Conservation (phyloP, 2,329 filamentous ascomycete species). For the Epichloe aotearoae region DNA sequence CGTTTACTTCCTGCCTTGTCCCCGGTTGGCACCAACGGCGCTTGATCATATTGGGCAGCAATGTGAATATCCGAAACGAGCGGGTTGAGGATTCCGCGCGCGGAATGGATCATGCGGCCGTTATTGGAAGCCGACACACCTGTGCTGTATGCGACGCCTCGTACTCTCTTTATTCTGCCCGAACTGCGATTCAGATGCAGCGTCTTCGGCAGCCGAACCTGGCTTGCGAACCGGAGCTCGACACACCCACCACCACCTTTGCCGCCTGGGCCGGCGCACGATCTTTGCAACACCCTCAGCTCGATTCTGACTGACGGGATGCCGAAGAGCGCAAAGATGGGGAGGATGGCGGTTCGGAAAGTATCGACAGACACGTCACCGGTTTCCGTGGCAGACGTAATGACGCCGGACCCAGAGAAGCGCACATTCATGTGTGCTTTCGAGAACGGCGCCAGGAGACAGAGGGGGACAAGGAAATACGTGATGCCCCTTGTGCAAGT, state of each 20-base stretch:
- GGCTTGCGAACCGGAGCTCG: conserved; percentile 86
- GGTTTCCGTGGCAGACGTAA: conserved; percentile 70
- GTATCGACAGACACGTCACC: conserved; percentile 89
- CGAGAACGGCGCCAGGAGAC: conserved; percentile 81
- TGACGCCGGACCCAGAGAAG: conserved; percentile 82
- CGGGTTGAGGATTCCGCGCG: conserved; percentile 73
- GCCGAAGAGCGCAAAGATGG: conserved; percentile 80
- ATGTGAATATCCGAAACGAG: conserved; percentile 85
- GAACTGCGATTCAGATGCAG: conserved; percentile 73
- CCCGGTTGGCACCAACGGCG: conserved; percentile 40
- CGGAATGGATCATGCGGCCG: conserved; percentile 84
- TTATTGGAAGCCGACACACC: conserved; percentile 91
- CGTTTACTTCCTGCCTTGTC: conserved; percentile 43
- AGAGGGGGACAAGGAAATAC: conserved; percentile 84
- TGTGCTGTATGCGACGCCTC: conserved; percentile 86
- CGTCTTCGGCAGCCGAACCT: conserved; percentile 87
- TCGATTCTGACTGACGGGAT: conserved; percentile 72
- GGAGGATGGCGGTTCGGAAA: conserved; percentile 83
- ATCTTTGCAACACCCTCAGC: conserved; percentile 66
- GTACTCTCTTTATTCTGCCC: conserved; percentile 74
- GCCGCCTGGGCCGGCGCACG: conserved; percentile 62
- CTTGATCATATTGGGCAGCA: conserved; percentile 63
- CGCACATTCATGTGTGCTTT: conserved; percentile 84
- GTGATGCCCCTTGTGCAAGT: conserved; percentile 70
- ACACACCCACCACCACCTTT: conserved; percentile 79